phyloP scores from a whole-genome alignment of 2,329 filamentous ascomycete species.

The Nemania serpens region DNA sequence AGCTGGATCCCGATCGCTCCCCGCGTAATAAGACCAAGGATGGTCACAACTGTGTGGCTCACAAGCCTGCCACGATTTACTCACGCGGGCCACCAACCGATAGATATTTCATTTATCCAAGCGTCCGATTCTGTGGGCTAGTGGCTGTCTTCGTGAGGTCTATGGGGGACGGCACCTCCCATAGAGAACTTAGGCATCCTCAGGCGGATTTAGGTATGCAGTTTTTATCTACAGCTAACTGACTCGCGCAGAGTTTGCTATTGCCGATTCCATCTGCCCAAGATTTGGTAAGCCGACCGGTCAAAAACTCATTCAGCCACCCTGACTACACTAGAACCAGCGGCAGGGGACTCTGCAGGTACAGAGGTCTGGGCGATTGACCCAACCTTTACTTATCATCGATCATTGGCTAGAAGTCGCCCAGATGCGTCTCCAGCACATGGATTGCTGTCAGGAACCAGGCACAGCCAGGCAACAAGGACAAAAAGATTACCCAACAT shows the following conservation, averaged over 20 bases:
- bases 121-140: not conserved
- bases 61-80: conserved; percentile 10
- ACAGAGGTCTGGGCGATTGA: conserved; percentile 11
- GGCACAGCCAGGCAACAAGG: conserved; percentile 14
- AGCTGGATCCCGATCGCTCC: no score
- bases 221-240: not conserved
- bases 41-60: conserved; percentile 18
- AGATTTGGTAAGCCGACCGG: conserved; percentile 3
- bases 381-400: not conserved
- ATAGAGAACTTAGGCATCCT: no score
- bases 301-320: conserved; percentile 1
- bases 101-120: no score
- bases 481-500: not conserved
- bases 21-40: no score
- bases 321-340: not conserved
- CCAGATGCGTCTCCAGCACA: not conserved
- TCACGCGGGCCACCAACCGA: not conserved
- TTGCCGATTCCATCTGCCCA: not conserved
- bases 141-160: no score
- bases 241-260: not conserved
- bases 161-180: no score
- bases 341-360: conserved; percentile 20
- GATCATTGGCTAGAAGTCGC: no score
- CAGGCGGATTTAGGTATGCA: not conserved
- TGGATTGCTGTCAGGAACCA: conserved; percentile 24